These are phyloP conservation scores for Phytophthora tubulina DNA, from an alignment of 352 stramenopile species.

Conservation along the genomic window DNA sequence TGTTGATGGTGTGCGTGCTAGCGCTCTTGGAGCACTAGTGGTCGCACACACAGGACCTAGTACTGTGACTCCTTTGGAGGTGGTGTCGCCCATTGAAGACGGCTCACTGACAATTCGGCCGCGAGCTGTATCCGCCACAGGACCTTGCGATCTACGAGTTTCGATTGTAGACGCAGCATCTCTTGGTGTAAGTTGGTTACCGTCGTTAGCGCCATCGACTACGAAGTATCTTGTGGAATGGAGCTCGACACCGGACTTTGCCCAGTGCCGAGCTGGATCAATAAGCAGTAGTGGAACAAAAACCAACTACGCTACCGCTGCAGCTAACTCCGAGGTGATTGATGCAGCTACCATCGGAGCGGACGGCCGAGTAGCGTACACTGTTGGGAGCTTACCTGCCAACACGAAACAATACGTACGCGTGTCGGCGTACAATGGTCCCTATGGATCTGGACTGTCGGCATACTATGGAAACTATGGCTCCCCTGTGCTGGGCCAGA, in stretches of 20 bases:
- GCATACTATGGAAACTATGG: constrained; percentile 91
- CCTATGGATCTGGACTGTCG: constrained; percentile 46
- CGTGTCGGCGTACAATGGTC: constrained; percentile 88
- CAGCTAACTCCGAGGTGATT: constrained; percentile 63
- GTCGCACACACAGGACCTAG: constrained; percentile 38
- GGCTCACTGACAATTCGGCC: constrained; percentile 49
- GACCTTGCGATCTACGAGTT: constrained; percentile 57
- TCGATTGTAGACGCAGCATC: constrained; percentile 71
- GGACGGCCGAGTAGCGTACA: constrained; percentile 57
- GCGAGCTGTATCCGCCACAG: constrained; percentile 54
- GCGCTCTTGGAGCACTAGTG: constrained; percentile 52
- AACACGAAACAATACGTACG: constrained; percentile 89
- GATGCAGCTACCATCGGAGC: constrained; percentile 28
- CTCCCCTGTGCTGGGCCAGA: constrained; percentile 58
- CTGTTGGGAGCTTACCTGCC: constrained; percentile 82
- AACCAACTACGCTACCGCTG: constrained; percentile 58
- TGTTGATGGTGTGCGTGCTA: constrained; percentile 58
- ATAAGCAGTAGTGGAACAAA: constrained; percentile 33
- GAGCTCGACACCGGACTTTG: constrained; percentile 52
- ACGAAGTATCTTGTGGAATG: constrained; percentile 91
- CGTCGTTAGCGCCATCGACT: constrained; percentile 35
- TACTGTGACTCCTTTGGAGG: constrained; percentile 46
- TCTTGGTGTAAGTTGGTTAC: constrained; percentile 73
- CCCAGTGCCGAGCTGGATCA: constrained; percentile 40
- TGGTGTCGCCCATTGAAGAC: constrained; percentile 36